Percentiles rank a stretch among this genome's conserved stretches.
Evolutionary conservation across 2,329 filamentous ascomycete species (phyloP).

Genomic region (Diaporthe sp.): DNA sequence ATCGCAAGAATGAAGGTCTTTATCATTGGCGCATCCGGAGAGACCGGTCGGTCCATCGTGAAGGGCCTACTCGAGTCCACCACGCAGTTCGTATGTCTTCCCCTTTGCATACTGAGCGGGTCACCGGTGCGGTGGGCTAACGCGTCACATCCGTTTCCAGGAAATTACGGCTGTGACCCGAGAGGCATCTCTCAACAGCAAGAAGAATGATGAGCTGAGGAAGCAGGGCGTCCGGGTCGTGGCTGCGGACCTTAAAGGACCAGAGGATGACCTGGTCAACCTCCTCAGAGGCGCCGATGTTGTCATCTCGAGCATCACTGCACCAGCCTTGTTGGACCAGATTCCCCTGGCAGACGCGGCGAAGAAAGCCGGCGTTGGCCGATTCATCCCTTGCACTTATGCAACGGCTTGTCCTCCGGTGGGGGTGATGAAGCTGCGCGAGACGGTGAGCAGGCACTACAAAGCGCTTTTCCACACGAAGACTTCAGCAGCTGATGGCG

Average conservation of each 20-base stretch:
- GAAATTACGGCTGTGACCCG: slow-evolving; percentile 64
- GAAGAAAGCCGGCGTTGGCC: slow-evolving; percentile 62
- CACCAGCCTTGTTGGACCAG: slow-evolving; percentile 55
- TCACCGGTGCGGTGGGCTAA: too few relatives aligned
- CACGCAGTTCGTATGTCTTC: slow-evolving; percentile 47
- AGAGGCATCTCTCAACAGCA: slow-evolving; percentile 61
- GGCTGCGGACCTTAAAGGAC: slow-evolving; percentile 57
- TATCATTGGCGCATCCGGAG: slow-evolving; percentile 29
- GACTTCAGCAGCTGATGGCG: background rate
- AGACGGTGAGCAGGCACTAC: slow-evolving; percentile 14
- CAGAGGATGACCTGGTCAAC: slow-evolving; percentile 57
- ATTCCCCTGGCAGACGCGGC: slow-evolving; percentile 62
- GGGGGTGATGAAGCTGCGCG: slow-evolving; percentile 40
- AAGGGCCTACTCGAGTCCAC: slow-evolving; percentile 50
- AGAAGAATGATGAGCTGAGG: slow-evolving; percentile 56
- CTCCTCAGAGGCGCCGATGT: slow-evolving; percentile 59
- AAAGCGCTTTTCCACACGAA: too few relatives aligned
- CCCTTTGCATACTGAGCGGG: background rate
- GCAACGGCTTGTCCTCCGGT: slow-evolving; percentile 36
- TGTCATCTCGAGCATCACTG: slow-evolving; percentile 59
- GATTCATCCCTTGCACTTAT: slow-evolving; percentile 57
- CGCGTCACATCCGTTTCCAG: slow-evolving; percentile 47
- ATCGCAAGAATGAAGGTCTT: slow-evolving; percentile 24
- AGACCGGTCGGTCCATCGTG: slow-evolving; percentile 23
- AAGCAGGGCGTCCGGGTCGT: slow-evolving; percentile 59